phyloP scores from a whole-genome alignment of 352 stramenopile species.

The Phytopythium mirpurense region DNA sequence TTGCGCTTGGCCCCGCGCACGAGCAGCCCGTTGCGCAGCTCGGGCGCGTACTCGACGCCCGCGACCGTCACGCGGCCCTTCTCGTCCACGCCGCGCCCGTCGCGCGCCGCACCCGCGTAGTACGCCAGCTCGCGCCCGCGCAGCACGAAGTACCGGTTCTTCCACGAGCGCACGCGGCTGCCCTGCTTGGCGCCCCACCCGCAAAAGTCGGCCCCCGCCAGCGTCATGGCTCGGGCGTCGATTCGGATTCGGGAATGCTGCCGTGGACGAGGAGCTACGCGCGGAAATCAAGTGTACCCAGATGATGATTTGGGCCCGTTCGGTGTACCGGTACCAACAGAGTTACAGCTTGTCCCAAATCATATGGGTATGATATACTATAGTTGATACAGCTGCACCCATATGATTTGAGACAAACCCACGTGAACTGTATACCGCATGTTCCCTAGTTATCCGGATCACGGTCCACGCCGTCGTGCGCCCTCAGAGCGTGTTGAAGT shows the following conservation, averaged over 20 bases:
- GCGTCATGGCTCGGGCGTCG: background rate
- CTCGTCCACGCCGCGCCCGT: slow-evolving; percentile 33
- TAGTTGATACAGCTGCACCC: too few species aligned
- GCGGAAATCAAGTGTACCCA: too few species aligned
- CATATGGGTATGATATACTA: too few species aligned
- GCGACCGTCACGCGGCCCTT: slow-evolving; percentile 55
- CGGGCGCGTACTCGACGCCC: slow-evolving; percentile 43
- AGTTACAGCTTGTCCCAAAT: too few species aligned
- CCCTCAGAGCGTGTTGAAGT: slow-evolving; percentile 71
- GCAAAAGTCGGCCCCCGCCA: slow-evolving; percentile 16
- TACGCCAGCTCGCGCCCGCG: slow-evolving; percentile 48
- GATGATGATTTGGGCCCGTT: too few species aligned
- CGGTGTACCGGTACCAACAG: too few species aligned
- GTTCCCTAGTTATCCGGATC: too few species aligned
- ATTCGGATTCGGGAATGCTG: too few species aligned
- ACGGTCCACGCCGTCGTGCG: too few species aligned
- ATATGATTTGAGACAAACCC: too few species aligned
- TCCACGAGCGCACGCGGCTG: slow-evolving; percentile 67
- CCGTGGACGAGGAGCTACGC: too few species aligned
- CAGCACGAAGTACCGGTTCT: slow-evolving; percentile 70
- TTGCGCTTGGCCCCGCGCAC: slow-evolving; percentile 44
- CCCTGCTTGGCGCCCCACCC: slow-evolving; percentile 71
- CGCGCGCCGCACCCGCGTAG: slow-evolving; percentile 37
- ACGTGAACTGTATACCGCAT: too few species aligned
- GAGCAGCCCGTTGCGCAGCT: slow-evolving; percentile 48